Percentiles rank a stretch among this genome's conserved stretches.
Conservation (phyloP, 2,329 filamentous ascomycete species). For the Dothistroma pini region DNA sequence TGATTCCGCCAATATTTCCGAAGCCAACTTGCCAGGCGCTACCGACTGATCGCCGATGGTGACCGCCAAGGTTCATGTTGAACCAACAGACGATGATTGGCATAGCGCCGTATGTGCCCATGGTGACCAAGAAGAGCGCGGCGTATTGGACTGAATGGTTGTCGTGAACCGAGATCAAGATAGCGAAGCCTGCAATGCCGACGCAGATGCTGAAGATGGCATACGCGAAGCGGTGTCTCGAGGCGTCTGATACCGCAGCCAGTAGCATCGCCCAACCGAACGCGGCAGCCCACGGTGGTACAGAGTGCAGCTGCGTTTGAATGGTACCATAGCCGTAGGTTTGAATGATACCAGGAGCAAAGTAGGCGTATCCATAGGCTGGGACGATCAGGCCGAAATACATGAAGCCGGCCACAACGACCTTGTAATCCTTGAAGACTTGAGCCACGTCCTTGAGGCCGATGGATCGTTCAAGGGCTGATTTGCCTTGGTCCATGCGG, state of each 20-base stretch:
- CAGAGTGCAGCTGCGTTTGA: slow-evolving; percentile 52
- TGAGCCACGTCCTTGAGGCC: slow-evolving; percentile 41
- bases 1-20: slow-evolving; percentile 51
- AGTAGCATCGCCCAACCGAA: slow-evolving; percentile 76
- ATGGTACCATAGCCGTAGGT: slow-evolving; percentile 51
- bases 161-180: slow-evolving; percentile 68
- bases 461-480: slow-evolving; percentile 44
- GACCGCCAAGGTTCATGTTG: slow-evolving; percentile 53
- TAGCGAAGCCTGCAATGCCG: slow-evolving; percentile 69
- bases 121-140: slow-evolving; percentile 76
- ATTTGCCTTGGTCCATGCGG: slow-evolving; percentile 46
- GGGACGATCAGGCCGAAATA: slow-evolving; percentile 48
- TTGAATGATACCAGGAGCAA: slow-evolving; percentile 42
- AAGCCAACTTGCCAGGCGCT: slow-evolving; percentile 50
- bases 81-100: slow-evolving; percentile 62
- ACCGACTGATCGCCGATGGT: slow-evolving; percentile 49
- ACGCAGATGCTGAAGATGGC: slow-evolving; percentile 65
- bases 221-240: slow-evolving; percentile 72
- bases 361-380: slow-evolving; percentile 38
- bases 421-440: slow-evolving; percentile 49
- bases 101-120: slow-evolving; percentile 72
- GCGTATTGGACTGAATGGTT: slow-evolving; percentile 67
- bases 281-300: slow-evolving; percentile 64
- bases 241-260: slow-evolving; percentile 67
- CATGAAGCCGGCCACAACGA: slow-evolving; percentile 50